These are phyloP conservation scores for Aspergillus cavernicola DNA, from an alignment of 495 filamentous ascomycete genomes.

Conservation along the genomic window DNA sequence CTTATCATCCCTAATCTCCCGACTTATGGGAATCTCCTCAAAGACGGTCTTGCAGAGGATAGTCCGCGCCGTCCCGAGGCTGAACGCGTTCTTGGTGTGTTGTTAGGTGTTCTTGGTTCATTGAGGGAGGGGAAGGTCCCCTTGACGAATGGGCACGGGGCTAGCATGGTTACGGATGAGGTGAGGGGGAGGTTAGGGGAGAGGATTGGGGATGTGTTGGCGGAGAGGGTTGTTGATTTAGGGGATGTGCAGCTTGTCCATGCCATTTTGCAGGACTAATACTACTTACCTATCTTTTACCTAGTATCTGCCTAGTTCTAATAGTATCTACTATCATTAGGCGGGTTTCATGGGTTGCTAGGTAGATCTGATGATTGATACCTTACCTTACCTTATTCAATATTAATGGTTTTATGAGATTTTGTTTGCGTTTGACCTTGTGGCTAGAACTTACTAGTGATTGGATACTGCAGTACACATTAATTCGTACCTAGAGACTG, in stretches of 20 bases:
- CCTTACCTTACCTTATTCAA: neutral
- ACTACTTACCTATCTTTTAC: neutral
- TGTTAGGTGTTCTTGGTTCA: slow-evolving; percentile 56
- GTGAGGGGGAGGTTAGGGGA: slow-evolving; percentile 53
- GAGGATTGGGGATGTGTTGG: slow-evolving; percentile 57
- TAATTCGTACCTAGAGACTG: too few species aligned
- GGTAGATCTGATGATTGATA: neutral
- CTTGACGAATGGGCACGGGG: slow-evolving; percentile 40
- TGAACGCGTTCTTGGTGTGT: slow-evolving; percentile 57
- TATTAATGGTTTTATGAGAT: neutral
- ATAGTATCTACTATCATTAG: too few species aligned
- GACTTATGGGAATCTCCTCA: slow-evolving; percentile 68
- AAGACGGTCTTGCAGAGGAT: slow-evolving; percentile 60
- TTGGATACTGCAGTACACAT: too few species aligned
- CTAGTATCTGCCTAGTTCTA: neutral
- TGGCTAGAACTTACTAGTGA: too few species aligned
- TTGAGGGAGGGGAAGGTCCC: slow-evolving; percentile 37
- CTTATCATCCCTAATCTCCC: slow-evolving; percentile 78
- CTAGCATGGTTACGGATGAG: slow-evolving; percentile 45
- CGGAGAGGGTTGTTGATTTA: slow-evolving; percentile 47
- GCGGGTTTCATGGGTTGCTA: neutral
- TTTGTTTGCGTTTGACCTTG: too few species aligned
- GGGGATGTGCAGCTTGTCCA: slow-evolving; percentile 41
- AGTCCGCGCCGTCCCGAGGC: slow-evolving; percentile 51
- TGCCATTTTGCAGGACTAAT: slow-evolving; percentile 24